Base-by-base conservation (phyloP, 495 filamentous ascomycete species). In the Sabuloglossum arenarium region DNA sequence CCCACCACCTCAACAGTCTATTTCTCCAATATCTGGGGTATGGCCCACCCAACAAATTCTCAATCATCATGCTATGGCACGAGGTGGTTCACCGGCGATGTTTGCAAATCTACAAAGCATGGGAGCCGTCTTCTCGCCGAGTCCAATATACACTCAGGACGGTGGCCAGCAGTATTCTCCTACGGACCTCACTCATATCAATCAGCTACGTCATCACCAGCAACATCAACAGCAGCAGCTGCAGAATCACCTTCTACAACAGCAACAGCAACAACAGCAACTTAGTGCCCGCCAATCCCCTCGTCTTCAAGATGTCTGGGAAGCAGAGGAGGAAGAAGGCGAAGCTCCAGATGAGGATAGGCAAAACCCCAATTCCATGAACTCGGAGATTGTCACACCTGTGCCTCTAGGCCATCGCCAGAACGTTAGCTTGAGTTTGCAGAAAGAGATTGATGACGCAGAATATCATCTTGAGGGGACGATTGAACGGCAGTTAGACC, bases 381-480 rank as follows among this genome's bases (percentile, higher is more conserved):
- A 51, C 16, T 65, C 63, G 31, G 74, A 79, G 43, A 77, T 86
- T 63, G 79, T 77, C 50, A 73, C 78, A 43, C 82, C 82, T 10
- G 80, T 75, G 39, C 81, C 82, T 45, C 76, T 77, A 55, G 75
- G 78, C 23, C 80, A 82, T 59, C 70, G 69, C 37, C 80, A 82
- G 51, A 83, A 85, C 59, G 67, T 82, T 39, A 84, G 80, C 58
- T 76, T 79, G 56, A 51, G 47, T 31, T 72, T 96, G 28, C 86
- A 95, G 66, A 80, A 82, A 62, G 88, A 93, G 59, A 79, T 94
- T 46, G 85, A 93, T 52, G 81, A 87, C 63, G 78, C 79, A n/a
- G 83, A 93, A 57, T 87, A 91, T 61, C 84, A 89, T 56, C 64
- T 88, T 56, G 85, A 86, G 61, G 75, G 82, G 60, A 79, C 82